Conservation (phyloP, 352 stramenopile species). For the Phytophthora capsici region DNA sequence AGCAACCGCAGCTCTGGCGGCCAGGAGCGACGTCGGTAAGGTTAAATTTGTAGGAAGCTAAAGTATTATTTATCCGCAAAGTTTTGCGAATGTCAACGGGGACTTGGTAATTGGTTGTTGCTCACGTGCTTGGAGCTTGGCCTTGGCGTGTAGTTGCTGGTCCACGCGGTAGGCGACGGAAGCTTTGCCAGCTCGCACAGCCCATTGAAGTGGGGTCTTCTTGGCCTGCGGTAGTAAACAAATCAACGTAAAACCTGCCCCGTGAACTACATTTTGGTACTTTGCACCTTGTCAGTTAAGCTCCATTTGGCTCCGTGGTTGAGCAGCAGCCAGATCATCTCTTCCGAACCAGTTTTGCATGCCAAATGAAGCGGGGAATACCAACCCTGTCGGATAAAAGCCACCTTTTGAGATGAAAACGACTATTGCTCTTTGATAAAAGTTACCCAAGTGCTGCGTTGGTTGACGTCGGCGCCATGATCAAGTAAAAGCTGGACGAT, state of each 20-base stretch:
- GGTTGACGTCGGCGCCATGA: conserved; percentile 57
- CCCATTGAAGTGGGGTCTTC: conserved; percentile 80
- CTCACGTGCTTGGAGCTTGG: conserved; percentile 41
- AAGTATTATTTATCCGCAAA: conserved; percentile 64
- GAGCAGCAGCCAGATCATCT: conserved; percentile 69
- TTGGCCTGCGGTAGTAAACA: conserved; percentile 33
- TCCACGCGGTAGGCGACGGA: conserved; percentile 80
- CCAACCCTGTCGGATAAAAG: conserved; percentile 51
- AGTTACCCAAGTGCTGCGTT: conserved; percentile 65
- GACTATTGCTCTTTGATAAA: no score
- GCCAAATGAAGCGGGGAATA: conserved; percentile 82
- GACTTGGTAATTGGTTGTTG: conserved; percentile 30
- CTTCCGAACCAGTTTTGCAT: conserved; percentile 68
- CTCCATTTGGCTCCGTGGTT: conserved; percentile 67
- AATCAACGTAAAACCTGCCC: background rate
- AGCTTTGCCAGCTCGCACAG: conserved; percentile 65
- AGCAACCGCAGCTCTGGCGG: conserved; percentile 39
- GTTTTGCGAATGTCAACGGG: conserved; percentile 40
- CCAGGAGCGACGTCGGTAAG: conserved; percentile 34
- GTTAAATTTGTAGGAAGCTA: conserved; percentile 35
- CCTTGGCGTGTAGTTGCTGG: conserved; percentile 66
- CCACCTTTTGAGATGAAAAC: background rate
- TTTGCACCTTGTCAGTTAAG: conserved; percentile 66
- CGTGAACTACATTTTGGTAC: background rate
- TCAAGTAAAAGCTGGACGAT: conserved; percentile 59